These are phyloP conservation scores for Afroboletus lepidellus DNA, from an alignment of 1,284 basidiomycete species.

Conservation along the genomic window DNA sequence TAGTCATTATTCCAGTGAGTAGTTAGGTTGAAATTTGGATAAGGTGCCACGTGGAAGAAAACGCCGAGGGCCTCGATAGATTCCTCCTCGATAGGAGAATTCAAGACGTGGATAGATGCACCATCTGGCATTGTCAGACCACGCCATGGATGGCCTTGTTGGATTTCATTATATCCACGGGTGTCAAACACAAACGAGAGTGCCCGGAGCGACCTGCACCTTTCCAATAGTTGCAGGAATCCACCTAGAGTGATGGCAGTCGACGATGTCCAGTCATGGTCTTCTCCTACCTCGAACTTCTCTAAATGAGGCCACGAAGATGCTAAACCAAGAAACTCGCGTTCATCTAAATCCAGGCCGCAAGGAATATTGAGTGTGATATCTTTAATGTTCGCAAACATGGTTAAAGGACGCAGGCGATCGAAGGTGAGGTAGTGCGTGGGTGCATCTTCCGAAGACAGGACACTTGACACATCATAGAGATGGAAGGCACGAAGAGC, in stretches of 20 bases:
- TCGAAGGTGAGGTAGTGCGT: not conserved
- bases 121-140: conserved; percentile 2
- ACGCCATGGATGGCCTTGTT: conserved; percentile 12
- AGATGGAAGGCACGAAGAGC: not conserved
- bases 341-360: not conserved
- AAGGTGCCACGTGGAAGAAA: conserved; percentile 17
- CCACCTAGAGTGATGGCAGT: conserved; percentile 9
- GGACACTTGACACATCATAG: not conserved
- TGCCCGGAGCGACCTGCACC: conserved; percentile 14
- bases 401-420: not conserved
- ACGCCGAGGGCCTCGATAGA: conserved; percentile 13
- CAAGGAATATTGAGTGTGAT: not conserved
- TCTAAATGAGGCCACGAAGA: not conserved
- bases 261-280: not conserved
- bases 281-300: not conserved
- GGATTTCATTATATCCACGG: conserved; percentile 11
- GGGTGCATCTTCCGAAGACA: not conserved
- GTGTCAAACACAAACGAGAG: conserved; percentile 12
- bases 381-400: not conserved
- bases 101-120: not conserved
- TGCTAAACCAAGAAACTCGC: not conserved
- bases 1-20: conserved; percentile 3
- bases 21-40: conserved; percentile 3
- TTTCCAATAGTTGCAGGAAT: conserved; percentile 16
- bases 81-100: conserved; percentile 10